Base-by-base conservation (phyloP, 1,139 yeast genomes). In the Taphrina betulina region DNA sequence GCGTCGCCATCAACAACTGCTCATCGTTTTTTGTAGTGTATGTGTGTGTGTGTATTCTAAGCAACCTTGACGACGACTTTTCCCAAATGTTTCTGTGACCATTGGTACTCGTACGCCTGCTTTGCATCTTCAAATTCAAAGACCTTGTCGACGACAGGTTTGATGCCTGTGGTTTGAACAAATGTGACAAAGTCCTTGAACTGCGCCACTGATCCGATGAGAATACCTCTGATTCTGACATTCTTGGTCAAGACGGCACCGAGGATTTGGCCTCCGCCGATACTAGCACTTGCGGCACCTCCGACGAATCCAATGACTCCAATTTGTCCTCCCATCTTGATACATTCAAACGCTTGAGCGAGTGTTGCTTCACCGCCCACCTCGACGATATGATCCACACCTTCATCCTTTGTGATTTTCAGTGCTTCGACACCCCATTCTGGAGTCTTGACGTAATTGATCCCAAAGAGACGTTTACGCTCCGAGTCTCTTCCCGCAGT, bases 331-430 rank as follows among this genome's bases (percentile, higher is more conserved):
- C 29, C 54, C 1, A 23, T 10, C 14, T 16, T 23, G n/a, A 38
- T 7, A 28, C 34, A 24, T 14, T 37, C 23, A 8, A 50, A 14
- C 2, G 54, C 24, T 31, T 50, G 51, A 10, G 20, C 10, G 24
- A 78, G 84, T 2, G 95, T 79, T 63, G 78, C 86, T 67, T 85
- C 84, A 14, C 96, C 97, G 55, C 89, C 80, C 41, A 94, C 80
- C 68, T 90, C 96, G 66, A 77, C 87, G 1, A 82, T 77, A 2
- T 80, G 95, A 20, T 73, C 74, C 26, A 82, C 95, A 58, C 96
- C 96, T 48, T 74, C 70, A 8, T 87, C 87, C 34, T 72, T 69
- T 19, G 96, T 89, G 65, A 82, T 71, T 66, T 86, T 83, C 57
- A 72, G 63, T 12, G 89, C 89, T 61, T 77, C 76, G 7, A 72